phyloP scores from a whole-genome alignment of 352 stramenopile species.

The Phytopythium kandeliae region DNA sequence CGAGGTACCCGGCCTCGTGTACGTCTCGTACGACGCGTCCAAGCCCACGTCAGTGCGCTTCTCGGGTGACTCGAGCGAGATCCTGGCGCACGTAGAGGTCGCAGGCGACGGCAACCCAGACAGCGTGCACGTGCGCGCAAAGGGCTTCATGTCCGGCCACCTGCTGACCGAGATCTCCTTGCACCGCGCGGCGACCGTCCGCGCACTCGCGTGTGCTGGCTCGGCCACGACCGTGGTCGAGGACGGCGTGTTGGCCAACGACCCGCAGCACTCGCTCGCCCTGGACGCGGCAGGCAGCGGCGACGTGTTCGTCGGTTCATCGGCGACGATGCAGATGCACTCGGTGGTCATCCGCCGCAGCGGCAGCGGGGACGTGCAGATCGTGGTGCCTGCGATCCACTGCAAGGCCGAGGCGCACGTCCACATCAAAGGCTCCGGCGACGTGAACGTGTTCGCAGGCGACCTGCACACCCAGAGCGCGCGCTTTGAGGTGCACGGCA shows the following conservation, averaged over 20 bases:
- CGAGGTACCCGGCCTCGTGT: not conserved
- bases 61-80: constrained; percentile 1
- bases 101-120: not conserved
- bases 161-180: constrained; percentile 2
- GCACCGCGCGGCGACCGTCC: not conserved
- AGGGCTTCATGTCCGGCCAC: not conserved
- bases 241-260: not conserved
- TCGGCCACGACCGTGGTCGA: constrained; percentile 2
- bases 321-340: not conserved
- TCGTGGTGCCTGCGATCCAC: not conserved
- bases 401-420: not conserved
- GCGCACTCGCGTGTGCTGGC: not conserved
- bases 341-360: not conserved
- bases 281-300: constrained; percentile 1
- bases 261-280: not conserved
- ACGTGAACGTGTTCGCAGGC: constrained; percentile 5
- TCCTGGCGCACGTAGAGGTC: not conserved
- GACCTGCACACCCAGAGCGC: not conserved
- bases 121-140: not conserved
- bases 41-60: not conserved
- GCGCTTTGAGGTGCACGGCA: not conserved
- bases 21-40: constrained; percentile 4
- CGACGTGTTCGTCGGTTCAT: not conserved
- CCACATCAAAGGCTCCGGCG: not conserved
- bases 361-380: constrained; percentile 1